Evolutionary conservation across 2,329 filamentous ascomycete genomes (phyloP), one percentile per base, ranked within the genome.

Genomic region (Curvularia sp.): DNA sequence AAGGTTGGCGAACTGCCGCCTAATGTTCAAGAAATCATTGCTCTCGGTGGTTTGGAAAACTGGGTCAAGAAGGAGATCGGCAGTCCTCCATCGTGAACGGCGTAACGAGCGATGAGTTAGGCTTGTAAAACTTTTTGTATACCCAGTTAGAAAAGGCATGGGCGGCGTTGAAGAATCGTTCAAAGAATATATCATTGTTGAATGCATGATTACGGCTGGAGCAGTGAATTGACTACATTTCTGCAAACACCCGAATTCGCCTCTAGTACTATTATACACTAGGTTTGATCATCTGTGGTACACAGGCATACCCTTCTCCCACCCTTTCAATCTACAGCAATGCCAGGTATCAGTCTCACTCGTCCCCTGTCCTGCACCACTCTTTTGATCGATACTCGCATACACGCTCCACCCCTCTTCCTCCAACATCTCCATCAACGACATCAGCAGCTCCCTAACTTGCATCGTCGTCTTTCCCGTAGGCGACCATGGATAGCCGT

Each of bases 1-100:
- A 91, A 89, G 78, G 92, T 96, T 0, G 91, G 91, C 7, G 90
- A 95, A 80, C 75, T 96, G 62, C 90, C 92, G 13, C 87, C 90
- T 0, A 96, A 94, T 71, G 90, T 97, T 55, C 93, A 97, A 76
- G 90, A 79, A 63, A 78, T 79, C 38, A 78, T 79, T 54, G 77
- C 76, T 46, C 78, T 84, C 49, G 91, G 91, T 2, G 92, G 92
- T 0, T 73, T 96, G 60, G 91, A 93, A 82, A 89, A 88, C 63
- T 96, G 92, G 92, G 90, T 95, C 9, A 89, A 90, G 83, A 82
- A 84, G 56, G 83, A 90, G 75, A 90, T 93, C 69, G 76, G 75
- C 2, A 70, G 68, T 31, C 71, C 71, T 55, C 62, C 48, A 43
- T 58, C 56, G 10, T 58, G 26, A 58, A 26, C n/a, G 26, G 15